Base-by-base conservation (phyloP, 169 alveolate species). In the Plasmodium reichenowi region DNA sequence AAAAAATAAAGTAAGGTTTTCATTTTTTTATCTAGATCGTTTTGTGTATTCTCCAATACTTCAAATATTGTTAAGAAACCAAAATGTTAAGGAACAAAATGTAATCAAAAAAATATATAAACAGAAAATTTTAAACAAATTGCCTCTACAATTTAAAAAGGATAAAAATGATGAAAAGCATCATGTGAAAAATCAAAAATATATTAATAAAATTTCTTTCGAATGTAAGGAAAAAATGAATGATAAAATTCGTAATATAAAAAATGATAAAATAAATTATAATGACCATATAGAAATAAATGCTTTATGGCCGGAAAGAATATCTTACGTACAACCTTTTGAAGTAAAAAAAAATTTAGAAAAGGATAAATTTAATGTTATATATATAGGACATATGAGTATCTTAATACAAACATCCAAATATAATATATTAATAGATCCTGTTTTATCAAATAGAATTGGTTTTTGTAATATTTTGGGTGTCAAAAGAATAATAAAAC, bases 351-450 rank as follows among this genome's bases (percentile, higher is more conserved):
- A 85, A 24, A 72, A 85, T 59, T 20, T 56, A 50, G 38, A 58
- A 47, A 47, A 58, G 60, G 68, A 66, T n/a, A 85, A 85, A 47
- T 71, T 64, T 72, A 85, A 85, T 32, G 87, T 85, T 45, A 72
- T 85, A 47, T 85, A 85, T 62, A 85, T 85, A 45, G 92, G 92
- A 7, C 92, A 85, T 63, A 85, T 85, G 92, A 85, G 92, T 7
- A 72, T 71, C 2, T 85, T 85, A 62, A 32, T 85, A 29, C 92
- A 85, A 62, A 71, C 17, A 13, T 50, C 62, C 48, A 59, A 71
- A 24, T 85, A 71, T 62, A 85, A 85, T 72, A 85, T 85, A 45
- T 85, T 85, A 71, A 66, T 85, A 71, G 92, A 85, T 47, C 92
- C 92, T 17, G 92, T 85, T n/a, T 58, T 85, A 45, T 71, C 76